Evolutionary conservation across 1,139 yeast species (phyloP), one percentile per base, ranked within the genome.

Genomic region (Magnusiomyces suaveolens): DNA sequence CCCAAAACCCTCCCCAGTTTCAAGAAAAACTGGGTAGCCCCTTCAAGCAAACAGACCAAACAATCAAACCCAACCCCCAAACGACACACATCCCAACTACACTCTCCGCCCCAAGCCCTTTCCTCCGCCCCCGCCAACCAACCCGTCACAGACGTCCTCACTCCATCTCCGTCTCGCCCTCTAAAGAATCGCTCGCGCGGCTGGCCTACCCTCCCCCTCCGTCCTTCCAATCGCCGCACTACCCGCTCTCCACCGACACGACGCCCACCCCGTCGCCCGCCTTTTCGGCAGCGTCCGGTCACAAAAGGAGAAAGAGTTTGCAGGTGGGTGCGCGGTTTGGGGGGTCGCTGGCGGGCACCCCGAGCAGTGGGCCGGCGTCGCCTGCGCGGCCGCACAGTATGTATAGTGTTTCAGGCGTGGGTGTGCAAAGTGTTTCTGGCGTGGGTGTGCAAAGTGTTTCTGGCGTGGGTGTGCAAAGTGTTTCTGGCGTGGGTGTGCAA

Each of bases 101-200:
- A 36, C 10, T 29, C 6, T 3, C 44, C 21, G 23, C 43, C 26
- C 24, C 18, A 48, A 25, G 24, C 14, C 10, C 12, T 21, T 25
- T 14, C 33, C 33, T 4, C 48, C 48, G 29, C 48, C 48, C n/a
- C n/a, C n/a, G n/a, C 16, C 25, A 26, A 23, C 48, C 23, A 12
- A 25, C 23, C 12, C 24, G 4, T n/a, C 36, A 46, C 14, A 46
- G 48, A 18, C 36, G 48, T 23, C 48, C 36, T 8, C 48, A 46
- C 29, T 46, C 48, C 38, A 26, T 46, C 12, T 25, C 48, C 12
- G 24, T 29, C 25, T 46, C 48, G 18, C 48, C 48, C n/a, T 20
- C 38, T n/a, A 46, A 24, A 29, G 38, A 46, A 8, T 6, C 20
- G 23, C 20, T 41, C 25, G 20, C 4, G 4, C 3, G 44, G 16